Conservation (phyloP, 2,329 filamentous ascomycete genomes). For the Tothia fuscella region DNA sequence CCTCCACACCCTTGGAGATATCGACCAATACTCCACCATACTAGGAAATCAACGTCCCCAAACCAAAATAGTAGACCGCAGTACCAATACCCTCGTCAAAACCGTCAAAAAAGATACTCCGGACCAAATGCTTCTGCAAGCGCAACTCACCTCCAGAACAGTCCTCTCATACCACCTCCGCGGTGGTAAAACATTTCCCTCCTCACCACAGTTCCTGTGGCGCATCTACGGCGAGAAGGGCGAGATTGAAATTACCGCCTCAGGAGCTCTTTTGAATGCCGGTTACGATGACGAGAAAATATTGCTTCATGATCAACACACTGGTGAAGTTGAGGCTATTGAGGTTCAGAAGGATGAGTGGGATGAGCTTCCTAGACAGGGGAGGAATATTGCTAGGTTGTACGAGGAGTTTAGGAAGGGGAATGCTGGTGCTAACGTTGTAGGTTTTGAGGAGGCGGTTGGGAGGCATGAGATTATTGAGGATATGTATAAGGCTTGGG, state of each 20-base stretch:
- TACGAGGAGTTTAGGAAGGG: conserved; percentile 44
- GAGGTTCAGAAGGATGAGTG: conserved; percentile 28
- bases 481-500: background rate
- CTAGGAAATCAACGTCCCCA: conserved; percentile 28
- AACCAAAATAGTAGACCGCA: conserved; percentile 22
- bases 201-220: conserved; percentile 36
- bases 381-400: conserved; percentile 40
- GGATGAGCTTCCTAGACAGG: conserved; percentile 31
- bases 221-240: conserved; percentile 37
- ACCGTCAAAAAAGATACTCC: conserved; percentile 31
- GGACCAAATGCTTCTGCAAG: conserved; percentile 32
- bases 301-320: conserved; percentile 39
- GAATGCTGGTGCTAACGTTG: background rate
- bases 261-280: conserved; percentile 22
- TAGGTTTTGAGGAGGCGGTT: conserved; percentile 3
- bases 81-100: conserved; percentile 20
- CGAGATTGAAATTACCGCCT: conserved; percentile 28
- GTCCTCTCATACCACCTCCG: conserved; percentile 34
- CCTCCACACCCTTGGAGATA: conserved; percentile 35
- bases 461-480: conserved; percentile 4
- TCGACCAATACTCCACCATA: conserved; percentile 26
- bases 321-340: conserved; percentile 32
- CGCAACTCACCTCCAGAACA: conserved; percentile 28
- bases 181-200: conserved; percentile 38
- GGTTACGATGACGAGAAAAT: conserved; percentile 12